Percentiles rank a stretch among this genome's conserved stretches.
Evolutionary conservation across 179 eudicot genomes (phyloP).

Genomic region (Heliamphora pulchella): DNA sequence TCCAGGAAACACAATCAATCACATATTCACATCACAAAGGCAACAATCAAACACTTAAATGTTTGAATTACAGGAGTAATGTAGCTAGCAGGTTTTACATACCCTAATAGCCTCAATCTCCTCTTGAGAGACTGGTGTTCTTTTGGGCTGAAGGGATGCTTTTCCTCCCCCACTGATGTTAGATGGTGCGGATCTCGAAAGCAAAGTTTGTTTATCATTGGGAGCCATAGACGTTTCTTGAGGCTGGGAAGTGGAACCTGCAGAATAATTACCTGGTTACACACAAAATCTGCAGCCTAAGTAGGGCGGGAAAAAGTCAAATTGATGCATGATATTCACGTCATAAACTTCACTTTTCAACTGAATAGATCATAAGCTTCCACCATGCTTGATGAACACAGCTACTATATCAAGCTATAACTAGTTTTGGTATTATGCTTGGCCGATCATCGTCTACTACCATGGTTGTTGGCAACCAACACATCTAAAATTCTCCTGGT

Average conservation of each 20-base stretch:
- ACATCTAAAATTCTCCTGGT: neutral
- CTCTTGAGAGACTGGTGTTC: slow-evolving; percentile 62
- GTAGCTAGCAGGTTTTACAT: slow-evolving; percentile 10
- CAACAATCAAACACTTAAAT: neutral
- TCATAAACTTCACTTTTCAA: neutral
- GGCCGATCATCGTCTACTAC: neutral
- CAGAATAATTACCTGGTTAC: neutral
- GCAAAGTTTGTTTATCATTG: slow-evolving; percentile 37
- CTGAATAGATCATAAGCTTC: neutral
- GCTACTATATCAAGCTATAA: neutral
- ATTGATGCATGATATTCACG: neutral
- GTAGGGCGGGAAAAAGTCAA: neutral
- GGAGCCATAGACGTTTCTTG: slow-evolving; percentile 28
- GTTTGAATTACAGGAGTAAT: neutral
- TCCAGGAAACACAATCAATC: neutral
- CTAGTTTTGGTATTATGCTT: neutral
- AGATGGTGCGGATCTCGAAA: slow-evolving; percentile 41
- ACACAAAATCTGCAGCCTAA: neutral
- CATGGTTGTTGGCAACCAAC: neutral
- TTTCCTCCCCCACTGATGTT: slow-evolving; percentile 49
- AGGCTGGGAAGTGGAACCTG: slow-evolving; percentile 41
- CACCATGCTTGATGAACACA: neutral
- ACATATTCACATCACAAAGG: neutral
- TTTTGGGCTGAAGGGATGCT: slow-evolving; percentile 82
- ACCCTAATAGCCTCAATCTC: slow-evolving; percentile 86